Percentiles rank a stretch among this genome's conserved stretches.
Evolutionary conservation across 768 basidiomycete genomes (phyloP).

Genomic region (Boletellus emodensis): DNA sequence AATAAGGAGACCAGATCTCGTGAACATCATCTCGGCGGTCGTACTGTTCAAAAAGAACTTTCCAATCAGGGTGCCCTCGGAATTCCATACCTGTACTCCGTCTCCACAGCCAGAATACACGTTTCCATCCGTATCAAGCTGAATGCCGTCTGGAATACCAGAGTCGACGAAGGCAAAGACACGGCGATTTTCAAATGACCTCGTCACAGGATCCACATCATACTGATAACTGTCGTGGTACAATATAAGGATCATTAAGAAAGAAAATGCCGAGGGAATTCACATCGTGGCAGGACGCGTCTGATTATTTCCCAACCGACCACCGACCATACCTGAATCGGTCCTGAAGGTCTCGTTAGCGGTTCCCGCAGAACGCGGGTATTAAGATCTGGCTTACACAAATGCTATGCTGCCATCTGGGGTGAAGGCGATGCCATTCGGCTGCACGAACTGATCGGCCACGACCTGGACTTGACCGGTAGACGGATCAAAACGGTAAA

Average conservation of each 20-base stretch:
- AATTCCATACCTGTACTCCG: slow-evolving; percentile 60
- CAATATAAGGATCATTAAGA: background rate
- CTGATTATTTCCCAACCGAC: slow-evolving; percentile 46
- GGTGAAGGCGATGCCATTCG: slow-evolving; percentile 75
- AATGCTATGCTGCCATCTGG: slow-evolving; percentile 61
- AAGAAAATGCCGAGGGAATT: slow-evolving; percentile 19
- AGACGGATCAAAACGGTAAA: slow-evolving; percentile 50
- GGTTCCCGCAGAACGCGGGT: slow-evolving; percentile 3
- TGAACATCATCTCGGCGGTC: slow-evolving; percentile 40
- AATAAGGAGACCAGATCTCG: slow-evolving; percentile 37
- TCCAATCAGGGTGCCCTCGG: slow-evolving; percentile 53
- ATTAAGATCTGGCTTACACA: slow-evolving; percentile 37
- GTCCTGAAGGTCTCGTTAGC: slow-evolving; percentile 21
- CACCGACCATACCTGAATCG: slow-evolving; percentile 35
- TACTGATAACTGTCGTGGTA: slow-evolving; percentile 51
- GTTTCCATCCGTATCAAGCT: slow-evolving; percentile 60
- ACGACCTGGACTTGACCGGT: slow-evolving; percentile 66
- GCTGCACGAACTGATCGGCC: slow-evolving; percentile 69
- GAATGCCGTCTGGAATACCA: slow-evolving; percentile 65
- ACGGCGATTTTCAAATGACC: slow-evolving; percentile 55
- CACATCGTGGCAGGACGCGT: slow-evolving; percentile 67
- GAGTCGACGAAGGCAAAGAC: slow-evolving; percentile 66
- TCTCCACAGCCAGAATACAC: slow-evolving; percentile 69
- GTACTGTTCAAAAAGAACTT: slow-evolving; percentile 52
- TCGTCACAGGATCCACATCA: slow-evolving; percentile 56